A percentile compares a stretch with the other conserved stretches of the same genome.
Conservation (phyloP, 2,329 filamentous ascomycete species). For the Pseudogymnoascus sp. region DNA sequence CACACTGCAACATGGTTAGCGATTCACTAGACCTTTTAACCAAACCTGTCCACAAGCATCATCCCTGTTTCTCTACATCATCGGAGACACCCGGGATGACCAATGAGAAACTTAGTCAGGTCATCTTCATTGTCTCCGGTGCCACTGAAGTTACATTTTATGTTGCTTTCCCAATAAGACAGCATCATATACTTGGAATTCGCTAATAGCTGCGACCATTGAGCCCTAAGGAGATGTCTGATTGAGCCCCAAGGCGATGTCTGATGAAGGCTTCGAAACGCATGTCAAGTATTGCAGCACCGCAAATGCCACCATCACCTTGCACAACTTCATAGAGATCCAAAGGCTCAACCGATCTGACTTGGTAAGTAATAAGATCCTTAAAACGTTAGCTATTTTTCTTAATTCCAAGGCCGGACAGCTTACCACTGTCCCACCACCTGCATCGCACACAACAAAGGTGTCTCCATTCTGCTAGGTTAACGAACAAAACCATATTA, state of each 20-base stretch:
- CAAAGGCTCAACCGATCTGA: slow-evolving; percentile 17
- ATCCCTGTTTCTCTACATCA: background rate
- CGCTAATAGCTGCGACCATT: background rate
- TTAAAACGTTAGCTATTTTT: background rate
- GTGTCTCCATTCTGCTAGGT: slow-evolving; percentile 19
- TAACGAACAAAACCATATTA: background rate
- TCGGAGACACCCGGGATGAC: background rate
- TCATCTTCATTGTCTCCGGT: background rate
- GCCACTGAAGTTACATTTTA: background rate
- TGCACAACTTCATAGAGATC: slow-evolving; percentile 24
- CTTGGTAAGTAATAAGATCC: slow-evolving; percentile 28
- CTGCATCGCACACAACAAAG: slow-evolving; percentile 28
- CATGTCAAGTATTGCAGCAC: slow-evolving; percentile 23
- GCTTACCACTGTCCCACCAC: slow-evolving; percentile 24
- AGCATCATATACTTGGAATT: background rate
- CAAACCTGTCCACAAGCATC: background rate
- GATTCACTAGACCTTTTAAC: background rate
- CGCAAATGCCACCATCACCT: slow-evolving; percentile 22
- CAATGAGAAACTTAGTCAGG: background rate
- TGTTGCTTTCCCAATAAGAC: background rate
- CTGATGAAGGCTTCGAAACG: slow-evolving; percentile 22
- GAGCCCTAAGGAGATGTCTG: background rate
- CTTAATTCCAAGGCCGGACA: background rate
- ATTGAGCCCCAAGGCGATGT: background rate
- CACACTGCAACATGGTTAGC: slow-evolving; percentile 11